phyloP scores from a whole-genome alignment of 2,329 filamentous ascomycete genomes.

The Decorospora gaudefroyi region DNA sequence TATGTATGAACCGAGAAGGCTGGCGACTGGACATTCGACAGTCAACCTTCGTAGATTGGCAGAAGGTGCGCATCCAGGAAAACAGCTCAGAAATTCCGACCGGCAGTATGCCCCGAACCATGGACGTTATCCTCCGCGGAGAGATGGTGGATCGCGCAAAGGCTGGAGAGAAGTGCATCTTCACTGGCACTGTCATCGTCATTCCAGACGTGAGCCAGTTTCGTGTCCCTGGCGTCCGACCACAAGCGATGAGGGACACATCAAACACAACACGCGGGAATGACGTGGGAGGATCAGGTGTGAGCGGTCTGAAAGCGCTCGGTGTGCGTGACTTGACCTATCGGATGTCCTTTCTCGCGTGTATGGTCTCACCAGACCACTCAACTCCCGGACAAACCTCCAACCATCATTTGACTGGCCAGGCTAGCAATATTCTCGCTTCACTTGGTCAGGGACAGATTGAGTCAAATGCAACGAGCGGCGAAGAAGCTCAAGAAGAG shows the following conservation, averaged over 20 bases:
- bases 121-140: slow-evolving; percentile 94
- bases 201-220: slow-evolving; percentile 96
- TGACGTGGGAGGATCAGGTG: slow-evolving; percentile 81
- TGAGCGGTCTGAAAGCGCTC: slow-evolving; percentile 85
- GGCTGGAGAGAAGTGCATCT: slow-evolving; percentile 97
- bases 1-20: slow-evolving; percentile 85
- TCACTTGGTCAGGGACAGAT: slow-evolving; percentile 75
- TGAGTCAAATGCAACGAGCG: slow-evolving; percentile 65
- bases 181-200: slow-evolving; percentile 93
- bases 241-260: slow-evolving; percentile 83
- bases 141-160: slow-evolving; percentile 98
- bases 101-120: slow-evolving; percentile 96
- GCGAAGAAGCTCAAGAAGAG: slow-evolving; percentile 85
- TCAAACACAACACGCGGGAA: slow-evolving; percentile 71
- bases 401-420: slow-evolving; percentile 69
- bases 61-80: slow-evolving; percentile 97
- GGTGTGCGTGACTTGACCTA: slow-evolving; percentile 96
- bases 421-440: slow-evolving; percentile 81
- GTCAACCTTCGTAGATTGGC: slow-evolving; percentile 98
- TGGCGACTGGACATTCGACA: slow-evolving; percentile 97
- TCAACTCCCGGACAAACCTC: slow-evolving; percentile 76
- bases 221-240: slow-evolving; percentile 80
- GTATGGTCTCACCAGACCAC: slow-evolving; percentile 91
- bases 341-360: slow-evolving; percentile 92
- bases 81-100: slow-evolving; percentile 98